Percentiles rank a stretch among this genome's conserved stretches.
Conservation (phyloP, 225 moss, liverwort and hornwort genomes). For the Anthoceros angustus region DNA sequence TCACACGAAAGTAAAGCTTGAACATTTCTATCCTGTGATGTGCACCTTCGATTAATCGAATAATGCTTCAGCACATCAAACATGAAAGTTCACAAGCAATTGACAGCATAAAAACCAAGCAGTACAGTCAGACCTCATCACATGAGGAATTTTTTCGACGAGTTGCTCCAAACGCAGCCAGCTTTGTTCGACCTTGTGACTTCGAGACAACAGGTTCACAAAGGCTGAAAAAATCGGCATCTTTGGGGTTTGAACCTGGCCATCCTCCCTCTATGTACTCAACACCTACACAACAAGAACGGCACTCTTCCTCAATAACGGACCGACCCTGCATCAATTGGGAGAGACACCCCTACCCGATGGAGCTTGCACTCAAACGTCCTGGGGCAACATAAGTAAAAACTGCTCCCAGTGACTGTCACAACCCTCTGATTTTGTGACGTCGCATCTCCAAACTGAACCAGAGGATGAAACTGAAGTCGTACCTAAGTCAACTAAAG, state of each 20-base stretch:
- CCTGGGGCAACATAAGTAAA: too few relatives aligned
- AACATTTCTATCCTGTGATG: constrained; percentile 2
- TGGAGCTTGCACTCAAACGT: too few relatives aligned
- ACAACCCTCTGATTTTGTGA: neutral
- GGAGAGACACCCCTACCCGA: too few relatives aligned
- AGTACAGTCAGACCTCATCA: neutral
- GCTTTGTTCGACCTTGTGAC: neutral
- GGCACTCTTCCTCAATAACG: neutral
- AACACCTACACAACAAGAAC: neutral
- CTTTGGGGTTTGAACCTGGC: constrained; percentile 2
- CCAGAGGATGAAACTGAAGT: neutral
- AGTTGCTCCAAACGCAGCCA: constrained; percentile 2
- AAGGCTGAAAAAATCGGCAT: neutral
- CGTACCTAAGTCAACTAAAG: neutral
- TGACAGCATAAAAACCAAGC: neutral
- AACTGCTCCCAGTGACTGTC: neutral
- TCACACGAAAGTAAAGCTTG: constrained; percentile 1
- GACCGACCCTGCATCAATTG: too few relatives aligned
- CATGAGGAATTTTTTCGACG: neutral
- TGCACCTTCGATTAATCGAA: neutral
- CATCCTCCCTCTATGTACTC: constrained; percentile 1
- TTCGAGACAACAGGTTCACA: neutral
- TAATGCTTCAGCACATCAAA: neutral
- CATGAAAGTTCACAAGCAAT: neutral
- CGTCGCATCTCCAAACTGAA: neutral